These are phyloP conservation scores for Dactylellina sp. DNA, from an alignment of 2,329 filamentous ascomycete species.

Conservation along the genomic window DNA sequence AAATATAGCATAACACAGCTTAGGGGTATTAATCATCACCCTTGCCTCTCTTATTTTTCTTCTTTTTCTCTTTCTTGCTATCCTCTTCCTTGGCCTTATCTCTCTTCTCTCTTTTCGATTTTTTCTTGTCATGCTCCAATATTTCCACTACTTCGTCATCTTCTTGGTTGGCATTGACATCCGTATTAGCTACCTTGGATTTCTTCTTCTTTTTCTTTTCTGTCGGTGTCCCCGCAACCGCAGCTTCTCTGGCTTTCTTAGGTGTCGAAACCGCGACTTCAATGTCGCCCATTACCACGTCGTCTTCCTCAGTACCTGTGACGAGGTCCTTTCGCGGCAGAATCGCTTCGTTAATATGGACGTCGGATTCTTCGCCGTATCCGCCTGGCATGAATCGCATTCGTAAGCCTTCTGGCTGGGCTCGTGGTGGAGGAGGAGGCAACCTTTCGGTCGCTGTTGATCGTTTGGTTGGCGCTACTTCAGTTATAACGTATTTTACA, in stretches of 20 bases:
- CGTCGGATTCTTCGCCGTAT: slow-evolving; percentile 55
- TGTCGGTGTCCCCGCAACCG: slow-evolving; percentile 26
- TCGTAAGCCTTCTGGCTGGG: slow-evolving; percentile 58
- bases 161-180: slow-evolving; percentile 27
- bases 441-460: slow-evolving; percentile 15
- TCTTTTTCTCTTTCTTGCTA: slow-evolving; percentile 57
- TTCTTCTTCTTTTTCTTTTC: slow-evolving; percentile 50
- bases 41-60: slow-evolving; percentile 49
- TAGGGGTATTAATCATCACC: slow-evolving; percentile 19
- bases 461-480: slow-evolving; percentile 28
- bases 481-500: slow-evolving; percentile 57
- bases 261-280: slow-evolving; percentile 13
- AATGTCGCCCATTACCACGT: slow-evolving; percentile 39
- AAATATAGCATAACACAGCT: neutral
- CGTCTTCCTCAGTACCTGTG: slow-evolving; percentile 9
- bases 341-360: slow-evolving; percentile 33
- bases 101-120: slow-evolving; percentile 52
- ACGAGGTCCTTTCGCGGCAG: slow-evolving; percentile 44
- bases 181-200: neutral
- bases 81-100: slow-evolving; percentile 55
- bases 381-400: slow-evolving; percentile 60
- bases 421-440: slow-evolving; percentile 47
- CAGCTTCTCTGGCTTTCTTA: slow-evolving; percentile 26
- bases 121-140: slow-evolving; percentile 54
- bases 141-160: slow-evolving; percentile 17